Base-by-base conservation (phyloP, 1,284 basidiomycete species). In the Veloboletus limbatus region DNA sequence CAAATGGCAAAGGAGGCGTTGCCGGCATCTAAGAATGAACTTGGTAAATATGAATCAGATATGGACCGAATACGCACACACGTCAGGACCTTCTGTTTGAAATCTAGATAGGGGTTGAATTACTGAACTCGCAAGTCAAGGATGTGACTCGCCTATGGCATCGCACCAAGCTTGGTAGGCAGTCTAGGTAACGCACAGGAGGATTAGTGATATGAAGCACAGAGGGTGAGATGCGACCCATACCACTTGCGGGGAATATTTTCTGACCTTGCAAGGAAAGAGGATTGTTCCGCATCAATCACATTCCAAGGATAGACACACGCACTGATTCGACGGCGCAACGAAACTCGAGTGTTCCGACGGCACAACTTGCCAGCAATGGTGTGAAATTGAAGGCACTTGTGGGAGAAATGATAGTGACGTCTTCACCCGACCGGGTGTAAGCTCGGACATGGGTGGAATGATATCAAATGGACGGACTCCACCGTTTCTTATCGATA, bases 371-470 rank as follows among this genome's bases (percentile, higher is more conserved):
- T 0, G 88, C 87, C 11, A 91, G 72, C 28, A 92, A 68, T 0
- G 89, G 89, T 0, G 89, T 92, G 61, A 92, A 92, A 57, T 89
- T 88, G 70, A 92, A 92, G 64, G 89, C 85, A 25, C 81, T 82
- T 43, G 75, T 85, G 1, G 89, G 86, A 1, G 87, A 88, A 30
- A 92, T 60, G 34, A 90, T 66, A 0, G 79, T 83, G 10, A 88
- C 81, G 56, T 86, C 84, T 85, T 54, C 7, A 41, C 6, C 42
- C 42, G 16, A 58, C 8, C n/a, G 54, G 16, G 20, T 20, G 42
- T 57, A 4, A 66, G 51, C 36, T 25, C 32, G 14, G 13, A 22
- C 24, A 34, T 38, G 33, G 27, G 31, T 17, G 3, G 27, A 40
- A 26, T 33, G 21, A 25, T 16, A 20, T 40, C 16, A 49, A 34